Evolutionary conservation across 2,329 filamentous ascomycete species (phyloP).

Genomic region (Aspergillus ruber): DNA sequence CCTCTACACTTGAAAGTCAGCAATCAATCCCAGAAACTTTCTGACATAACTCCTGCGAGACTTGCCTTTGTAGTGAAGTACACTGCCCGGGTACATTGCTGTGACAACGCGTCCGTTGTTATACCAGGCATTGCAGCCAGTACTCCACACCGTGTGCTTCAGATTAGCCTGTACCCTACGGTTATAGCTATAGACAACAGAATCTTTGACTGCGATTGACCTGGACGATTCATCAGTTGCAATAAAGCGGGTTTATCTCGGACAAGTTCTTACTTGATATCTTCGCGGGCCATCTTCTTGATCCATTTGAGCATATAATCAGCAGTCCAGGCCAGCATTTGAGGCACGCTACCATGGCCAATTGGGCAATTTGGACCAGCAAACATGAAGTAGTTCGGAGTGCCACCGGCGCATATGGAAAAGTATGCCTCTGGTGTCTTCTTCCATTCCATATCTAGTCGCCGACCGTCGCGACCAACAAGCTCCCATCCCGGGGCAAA

Average conservation of each 20-base stretch:
- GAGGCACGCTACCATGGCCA: constrained; percentile 18
- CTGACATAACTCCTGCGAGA: neutral
- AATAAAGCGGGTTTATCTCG: neutral
- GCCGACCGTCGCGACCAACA: constrained; percentile 20
- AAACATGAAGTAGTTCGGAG: constrained; percentile 26
- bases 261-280: constrained; percentile 8
- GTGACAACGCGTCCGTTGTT: constrained; percentile 10
- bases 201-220: constrained; percentile 11
- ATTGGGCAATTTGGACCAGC: constrained; percentile 16
- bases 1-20: constrained; percentile 1
- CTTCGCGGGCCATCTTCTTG: constrained; percentile 18
- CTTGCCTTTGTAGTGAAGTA: constrained; percentile 16
- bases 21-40: neutral
- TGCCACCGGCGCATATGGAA: constrained; percentile 11
- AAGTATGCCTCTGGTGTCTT: constrained; percentile 18
- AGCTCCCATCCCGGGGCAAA: constrained; percentile 31
- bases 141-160: constrained; percentile 19
- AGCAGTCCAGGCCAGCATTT: constrained; percentile 9
- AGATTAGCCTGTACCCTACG: constrained; percentile 15
- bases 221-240: constrained; percentile 1
- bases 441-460: constrained; percentile 17
- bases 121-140: constrained; percentile 22
- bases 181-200: constrained; percentile 15
- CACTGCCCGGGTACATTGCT: constrained; percentile 20
- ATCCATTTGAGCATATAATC: constrained; percentile 23